Evolutionary conservation across 257 asterid genomes (phyloP).

Genomic region (Salvia splendens): DNA sequence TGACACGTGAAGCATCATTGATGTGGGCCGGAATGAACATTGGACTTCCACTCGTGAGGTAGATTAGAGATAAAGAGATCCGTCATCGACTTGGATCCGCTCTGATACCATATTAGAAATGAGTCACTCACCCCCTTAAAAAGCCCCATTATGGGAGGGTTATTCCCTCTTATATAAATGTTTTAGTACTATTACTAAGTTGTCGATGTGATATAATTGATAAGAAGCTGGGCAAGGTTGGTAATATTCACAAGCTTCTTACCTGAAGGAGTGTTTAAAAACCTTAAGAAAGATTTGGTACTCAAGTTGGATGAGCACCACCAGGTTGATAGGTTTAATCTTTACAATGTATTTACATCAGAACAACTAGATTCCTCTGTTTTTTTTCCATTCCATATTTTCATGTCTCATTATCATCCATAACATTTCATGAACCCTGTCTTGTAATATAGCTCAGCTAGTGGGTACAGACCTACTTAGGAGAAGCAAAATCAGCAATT

Average conservation of each 20-base stretch:
- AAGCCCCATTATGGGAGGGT: too few relatives aligned
- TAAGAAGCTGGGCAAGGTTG: conserved; percentile 94
- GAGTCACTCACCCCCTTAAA: too few relatives aligned
- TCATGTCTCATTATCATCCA: conserved; percentile 14
- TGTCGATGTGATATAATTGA: too few relatives aligned
- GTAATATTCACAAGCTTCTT: conserved; percentile 92
- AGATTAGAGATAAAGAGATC: too few relatives aligned
- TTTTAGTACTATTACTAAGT: too few relatives aligned
- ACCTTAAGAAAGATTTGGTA: conserved; percentile 78
- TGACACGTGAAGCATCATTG: too few relatives aligned
- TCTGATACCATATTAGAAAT: too few relatives aligned
- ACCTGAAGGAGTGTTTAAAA: conserved; percentile 82
- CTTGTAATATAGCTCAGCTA: conserved; percentile 69
- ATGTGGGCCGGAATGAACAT: too few relatives aligned
- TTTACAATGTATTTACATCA: conserved; percentile 21
- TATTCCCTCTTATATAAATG: too few relatives aligned
- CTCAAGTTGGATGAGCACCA: conserved; percentile 93
- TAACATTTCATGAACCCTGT: conserved; percentile 16
- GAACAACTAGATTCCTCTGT: conserved; percentile 1
- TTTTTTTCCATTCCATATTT: conserved; percentile 24
- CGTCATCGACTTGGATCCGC: too few relatives aligned
- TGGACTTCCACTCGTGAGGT: too few relatives aligned
- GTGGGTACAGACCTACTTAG: conserved; percentile 68
- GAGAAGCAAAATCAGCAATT: conserved; percentile 65
- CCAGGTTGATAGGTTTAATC: conserved; percentile 61